Percentiles rank a stretch among this genome's conserved stretches.
phyloP scores from a whole-genome alignment of 176 grass and related monocot species.

The Elymus sibiricus region DNA sequence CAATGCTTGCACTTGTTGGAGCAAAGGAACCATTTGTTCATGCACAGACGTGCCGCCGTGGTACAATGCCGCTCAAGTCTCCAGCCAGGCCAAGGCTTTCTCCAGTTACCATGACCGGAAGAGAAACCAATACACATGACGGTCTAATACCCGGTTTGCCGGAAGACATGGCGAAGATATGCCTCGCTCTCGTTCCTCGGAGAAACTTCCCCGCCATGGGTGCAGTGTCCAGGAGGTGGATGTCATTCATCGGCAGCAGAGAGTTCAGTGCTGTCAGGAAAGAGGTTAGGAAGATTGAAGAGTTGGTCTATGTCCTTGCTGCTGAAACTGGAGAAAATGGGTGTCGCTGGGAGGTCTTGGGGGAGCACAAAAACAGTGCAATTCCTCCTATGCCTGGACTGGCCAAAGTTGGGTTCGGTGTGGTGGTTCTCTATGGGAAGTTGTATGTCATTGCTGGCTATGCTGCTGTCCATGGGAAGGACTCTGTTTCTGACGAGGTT shows the following conservation, averaged over 20 bases:
- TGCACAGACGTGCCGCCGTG: not conserved
- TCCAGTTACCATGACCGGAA: not conserved
- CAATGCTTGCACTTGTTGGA: constrained; percentile 29
- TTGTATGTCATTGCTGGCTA: constrained; percentile 61
- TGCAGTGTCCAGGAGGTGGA: constrained; percentile 74
- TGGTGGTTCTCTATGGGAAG: constrained; percentile 63
- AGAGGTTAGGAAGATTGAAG: constrained; percentile 46
- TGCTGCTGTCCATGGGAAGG: constrained; percentile 33
- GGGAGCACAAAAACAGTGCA: constrained; percentile 34
- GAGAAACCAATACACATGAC: constrained; percentile 7
- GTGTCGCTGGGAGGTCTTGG: constrained; percentile 51
- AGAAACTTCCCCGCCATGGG: constrained; percentile 45
- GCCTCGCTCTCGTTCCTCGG: constrained; percentile 51
- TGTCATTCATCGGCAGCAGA: constrained; percentile 51
- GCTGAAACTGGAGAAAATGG: constrained; percentile 32
- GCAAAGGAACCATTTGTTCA: not conserved
- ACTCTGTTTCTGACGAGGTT: constrained; percentile 59
- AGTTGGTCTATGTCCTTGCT: constrained; percentile 57
- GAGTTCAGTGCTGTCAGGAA: constrained; percentile 59
- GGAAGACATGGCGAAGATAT: constrained; percentile 68
- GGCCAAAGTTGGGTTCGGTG: constrained; percentile 44
- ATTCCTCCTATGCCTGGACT: constrained; percentile 70
- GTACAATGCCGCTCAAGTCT: not conserved
- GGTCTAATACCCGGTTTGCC: constrained; percentile 61
- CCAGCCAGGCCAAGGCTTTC: constrained; percentile 17